A percentile compares a stretch with the other conserved stretches of the same genome.
Conservation (phyloP, 208 protist species). For the Angomonas ambiguus region DNA sequence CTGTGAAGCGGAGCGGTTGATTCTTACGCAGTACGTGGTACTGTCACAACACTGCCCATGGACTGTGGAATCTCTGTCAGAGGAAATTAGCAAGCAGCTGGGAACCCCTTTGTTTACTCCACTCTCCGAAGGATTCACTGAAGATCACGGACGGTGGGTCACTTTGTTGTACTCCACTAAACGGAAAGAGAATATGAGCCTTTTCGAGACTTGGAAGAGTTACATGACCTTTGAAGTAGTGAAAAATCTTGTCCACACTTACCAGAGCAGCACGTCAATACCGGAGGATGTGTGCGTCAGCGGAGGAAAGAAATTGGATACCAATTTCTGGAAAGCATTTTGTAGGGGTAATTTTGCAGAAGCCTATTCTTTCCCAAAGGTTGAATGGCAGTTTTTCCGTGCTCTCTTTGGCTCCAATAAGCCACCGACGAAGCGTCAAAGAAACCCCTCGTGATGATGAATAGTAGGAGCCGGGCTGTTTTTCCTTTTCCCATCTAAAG, state of each 20-base stretch:
- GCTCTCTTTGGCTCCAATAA: background rate
- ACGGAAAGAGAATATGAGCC: constrained; percentile 19
- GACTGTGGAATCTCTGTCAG: constrained; percentile 35
- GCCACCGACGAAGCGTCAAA: background rate
- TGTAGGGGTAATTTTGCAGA: constrained; percentile 42
- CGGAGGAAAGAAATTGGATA: constrained; percentile 27
- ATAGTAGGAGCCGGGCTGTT: too few relatives aligned
- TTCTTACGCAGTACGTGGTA: constrained; percentile 62
- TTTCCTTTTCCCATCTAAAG: too few relatives aligned
- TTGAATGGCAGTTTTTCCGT: background rate
- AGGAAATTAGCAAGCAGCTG: constrained; percentile 47
- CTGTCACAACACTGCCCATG: constrained; percentile 15
- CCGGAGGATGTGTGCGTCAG: constrained; percentile 34
- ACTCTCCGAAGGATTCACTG: constrained; percentile 53
- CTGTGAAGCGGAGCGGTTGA: constrained; percentile 73
- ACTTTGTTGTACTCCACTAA: constrained; percentile 57
- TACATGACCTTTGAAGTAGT: constrained; percentile 41
- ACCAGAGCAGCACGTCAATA: constrained; percentile 31
- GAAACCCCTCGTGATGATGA: too few relatives aligned
- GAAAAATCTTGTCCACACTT: constrained; percentile 27
- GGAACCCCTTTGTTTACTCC: constrained; percentile 63
- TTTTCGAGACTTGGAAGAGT: constrained; percentile 39
- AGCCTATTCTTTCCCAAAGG: constrained; percentile 58
- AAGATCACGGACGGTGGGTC: constrained; percentile 63
- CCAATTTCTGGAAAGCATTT: constrained; percentile 66